Conservation (phyloP, 768 basidiomycete genomes). For the Pisolithus albus region DNA sequence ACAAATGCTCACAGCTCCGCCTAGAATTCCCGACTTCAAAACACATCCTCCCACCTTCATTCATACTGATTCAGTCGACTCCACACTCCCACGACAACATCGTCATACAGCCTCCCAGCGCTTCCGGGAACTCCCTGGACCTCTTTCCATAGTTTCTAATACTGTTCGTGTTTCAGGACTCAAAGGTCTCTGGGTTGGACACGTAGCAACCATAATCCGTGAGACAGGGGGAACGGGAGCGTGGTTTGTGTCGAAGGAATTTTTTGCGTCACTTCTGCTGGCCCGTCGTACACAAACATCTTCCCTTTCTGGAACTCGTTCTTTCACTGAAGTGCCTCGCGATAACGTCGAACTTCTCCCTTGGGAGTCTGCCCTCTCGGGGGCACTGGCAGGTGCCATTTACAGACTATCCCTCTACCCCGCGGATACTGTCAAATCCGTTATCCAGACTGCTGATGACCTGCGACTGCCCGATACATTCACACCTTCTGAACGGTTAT, state of each 20-base stretch:
- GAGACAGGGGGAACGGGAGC: slow-evolving; percentile 82
- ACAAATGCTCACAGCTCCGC: slow-evolving; percentile 52
- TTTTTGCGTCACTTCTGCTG: slow-evolving; percentile 58
- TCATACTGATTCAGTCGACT: slow-evolving; percentile 1
- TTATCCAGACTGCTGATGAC: slow-evolving; percentile 86
- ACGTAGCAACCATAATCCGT: slow-evolving; percentile 79
- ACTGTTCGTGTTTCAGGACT: slow-evolving; percentile 45
- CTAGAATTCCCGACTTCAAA: slow-evolving; percentile 8
- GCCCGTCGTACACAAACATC: slow-evolving; percentile 31
- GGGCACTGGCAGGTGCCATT: slow-evolving; percentile 70
- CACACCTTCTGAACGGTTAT: slow-evolving; percentile 8
- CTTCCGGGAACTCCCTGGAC: slow-evolving; percentile 38
- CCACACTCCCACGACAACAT: slow-evolving; percentile 4
- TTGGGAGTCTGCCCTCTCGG: slow-evolving; percentile 75
- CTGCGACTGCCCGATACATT: slow-evolving; percentile 41
- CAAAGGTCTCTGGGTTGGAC: slow-evolving; percentile 77
- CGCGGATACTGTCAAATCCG: slow-evolving; percentile 84
- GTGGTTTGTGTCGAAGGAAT: slow-evolving; percentile 86
- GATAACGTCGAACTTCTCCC: slow-evolving; percentile 26
- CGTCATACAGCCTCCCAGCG: slow-evolving; percentile 5
- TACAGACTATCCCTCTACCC: slow-evolving; percentile 85
- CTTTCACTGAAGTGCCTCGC: background rate
- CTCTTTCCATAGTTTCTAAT: slow-evolving; percentile 41
- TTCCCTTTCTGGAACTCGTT: background rate
- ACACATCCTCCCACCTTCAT: slow-evolving; percentile 14